These are phyloP conservation scores for Aspergillus cavernicola DNA, from an alignment of 495 filamentous ascomycete species.

Conservation along the genomic window DNA sequence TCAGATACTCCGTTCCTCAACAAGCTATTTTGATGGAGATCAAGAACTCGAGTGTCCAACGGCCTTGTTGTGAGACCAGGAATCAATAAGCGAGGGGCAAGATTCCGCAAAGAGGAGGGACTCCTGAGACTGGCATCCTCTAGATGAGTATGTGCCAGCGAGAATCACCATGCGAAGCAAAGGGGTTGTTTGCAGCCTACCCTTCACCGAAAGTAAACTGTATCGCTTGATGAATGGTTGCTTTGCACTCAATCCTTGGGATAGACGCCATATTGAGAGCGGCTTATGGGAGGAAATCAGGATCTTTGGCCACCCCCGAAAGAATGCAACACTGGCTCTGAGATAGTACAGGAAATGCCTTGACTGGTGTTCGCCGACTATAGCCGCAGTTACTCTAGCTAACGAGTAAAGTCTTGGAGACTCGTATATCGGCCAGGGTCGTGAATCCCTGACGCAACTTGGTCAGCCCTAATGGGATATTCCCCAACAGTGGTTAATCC, in stretches of 20 bases:
- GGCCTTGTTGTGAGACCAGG: not conserved
- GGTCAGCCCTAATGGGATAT: too few species aligned
- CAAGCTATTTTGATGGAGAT: not conserved
- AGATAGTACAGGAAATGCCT: not conserved
- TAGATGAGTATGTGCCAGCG: not conserved
- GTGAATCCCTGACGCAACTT: not conserved
- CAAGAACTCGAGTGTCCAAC: not conserved
- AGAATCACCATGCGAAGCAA: constrained; percentile 7
- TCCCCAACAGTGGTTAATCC: too few species aligned
- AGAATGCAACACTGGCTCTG: not conserved
- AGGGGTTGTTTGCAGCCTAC: not conserved
- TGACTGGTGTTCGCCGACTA: not conserved
- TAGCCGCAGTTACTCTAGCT: not conserved
- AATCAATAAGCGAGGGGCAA: constrained; percentile 12
- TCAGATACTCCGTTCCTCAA: constrained; percentile 1
- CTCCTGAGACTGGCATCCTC: not conserved
- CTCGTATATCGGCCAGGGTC: not conserved
- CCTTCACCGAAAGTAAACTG: not conserved
- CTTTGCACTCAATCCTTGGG: not conserved
- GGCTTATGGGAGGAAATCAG: too few species aligned
- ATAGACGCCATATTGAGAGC: not conserved
- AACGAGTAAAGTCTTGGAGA: not conserved
- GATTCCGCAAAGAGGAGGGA: not conserved
- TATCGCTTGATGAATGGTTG: not conserved
- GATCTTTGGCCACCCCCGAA: not conserved